Base-by-base conservation (phyloP, 2,329 filamentous ascomycete genomes). In the Hypomyces rosellus region DNA sequence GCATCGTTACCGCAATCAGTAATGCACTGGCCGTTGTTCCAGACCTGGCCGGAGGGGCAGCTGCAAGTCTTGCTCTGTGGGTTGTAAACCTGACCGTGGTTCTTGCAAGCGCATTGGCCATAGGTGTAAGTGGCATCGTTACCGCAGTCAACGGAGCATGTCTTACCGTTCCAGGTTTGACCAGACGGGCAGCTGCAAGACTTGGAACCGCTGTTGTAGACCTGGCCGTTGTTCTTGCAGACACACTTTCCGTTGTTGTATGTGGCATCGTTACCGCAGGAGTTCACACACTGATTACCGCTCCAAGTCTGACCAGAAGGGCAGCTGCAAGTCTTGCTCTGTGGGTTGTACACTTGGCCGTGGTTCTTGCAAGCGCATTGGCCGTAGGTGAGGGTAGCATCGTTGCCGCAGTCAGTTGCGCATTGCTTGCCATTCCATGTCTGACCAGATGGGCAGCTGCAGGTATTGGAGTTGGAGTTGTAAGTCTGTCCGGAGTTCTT, bases 21-120 rank as follows among this genome's bases (percentile, higher is more conserved):
- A 12, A 46, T 42, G 22, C 48, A 53, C 2, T 22, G 33, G 9
- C 45, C 14, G n/a, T 48, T 44, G 9, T 49, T 47, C 48, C 48
- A 55, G 8, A 30, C 9, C 9, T 30, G 25, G 25, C 51, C 51
- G 1, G 14, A 5, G 1, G 53, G 51, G 42, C 53, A 55, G 14
- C 40, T 47, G 42, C 53, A 55, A 4, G 38, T 50, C 48, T 43
- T 37, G 14, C 38, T 40, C 8, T 53, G 44, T 14, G 36, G 18
- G 14, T 54, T 42, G 25, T 33, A 55, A 9, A 51, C 20, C 38
- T 55, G 13, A 14, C 53, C 51, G 4, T 48, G 18, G 1, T 53
- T 53, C n/a, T 55, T 53, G 53, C 53, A 55, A 4, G 50, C 53
- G 37, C 53, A 55, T 54, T 48, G 33, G 37, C 14, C 7, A 25